These are phyloP conservation scores for Fraxinus pennsylvanica DNA, from an alignment of 257 asterid species.

Conservation along the genomic window DNA sequence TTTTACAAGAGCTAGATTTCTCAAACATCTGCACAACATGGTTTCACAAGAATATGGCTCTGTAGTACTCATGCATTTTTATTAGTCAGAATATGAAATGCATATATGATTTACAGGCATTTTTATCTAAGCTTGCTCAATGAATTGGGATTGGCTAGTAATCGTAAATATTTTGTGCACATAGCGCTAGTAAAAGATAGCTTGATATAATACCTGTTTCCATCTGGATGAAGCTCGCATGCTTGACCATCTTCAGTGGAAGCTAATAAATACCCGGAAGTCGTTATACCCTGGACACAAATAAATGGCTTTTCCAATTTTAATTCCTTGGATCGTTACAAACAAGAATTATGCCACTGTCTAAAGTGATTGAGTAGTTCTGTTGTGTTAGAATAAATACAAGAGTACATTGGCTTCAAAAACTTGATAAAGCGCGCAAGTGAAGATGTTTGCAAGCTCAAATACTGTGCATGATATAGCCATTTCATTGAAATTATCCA, in stretches of 20 bases:
- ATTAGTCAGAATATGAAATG: background rate
- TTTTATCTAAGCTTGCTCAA: background rate
- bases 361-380: slow-evolving; percentile 13
- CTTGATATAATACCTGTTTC: slow-evolving; percentile 66
- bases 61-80: background rate
- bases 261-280: slow-evolving; percentile 75
- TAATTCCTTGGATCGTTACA: slow-evolving; percentile 1
- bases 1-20: background rate
- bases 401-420: slow-evolving; percentile 1
- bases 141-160: slow-evolving; percentile 8
- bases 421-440: slow-evolving; percentile 8
- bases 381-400: background rate
- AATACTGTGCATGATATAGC: background rate
- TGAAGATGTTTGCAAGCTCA: slow-evolving; percentile 6
- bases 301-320: slow-evolving; percentile 17
- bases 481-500: background rate
- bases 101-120: background rate
- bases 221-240: slow-evolving; percentile 97
- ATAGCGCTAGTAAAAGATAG: slow-evolving; percentile 5
- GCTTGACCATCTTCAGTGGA: slow-evolving; percentile 68
- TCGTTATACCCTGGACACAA: slow-evolving; percentile 68
- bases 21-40: background rate
- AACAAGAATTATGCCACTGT: slow-evolving; percentile 9
- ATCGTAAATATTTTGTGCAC: slow-evolving; percentile 4
- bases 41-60: background rate